Conservation (phyloP, 768 basidiomycete species). For the Tephrocybe rancida region DNA sequence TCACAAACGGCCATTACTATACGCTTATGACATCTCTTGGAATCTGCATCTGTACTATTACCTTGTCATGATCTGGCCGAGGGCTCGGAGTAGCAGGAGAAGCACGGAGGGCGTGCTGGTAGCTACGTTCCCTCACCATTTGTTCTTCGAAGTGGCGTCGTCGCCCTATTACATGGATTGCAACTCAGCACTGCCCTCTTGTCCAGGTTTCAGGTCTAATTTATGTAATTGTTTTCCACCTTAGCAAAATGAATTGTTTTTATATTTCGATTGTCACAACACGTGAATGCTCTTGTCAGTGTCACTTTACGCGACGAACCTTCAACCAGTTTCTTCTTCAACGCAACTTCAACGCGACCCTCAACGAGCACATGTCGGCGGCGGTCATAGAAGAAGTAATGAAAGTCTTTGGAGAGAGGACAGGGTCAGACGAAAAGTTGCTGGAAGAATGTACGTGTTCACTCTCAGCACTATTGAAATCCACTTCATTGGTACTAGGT, state of each 20-base stretch:
- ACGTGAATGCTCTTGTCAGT: conserved; percentile 4
- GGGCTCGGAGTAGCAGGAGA: conserved; percentile 19
- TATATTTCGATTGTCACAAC: not conserved
- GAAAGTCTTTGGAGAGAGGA: conserved; percentile 24
- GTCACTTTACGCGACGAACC: conserved; percentile 11
- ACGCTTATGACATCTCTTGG: conserved; percentile 37
- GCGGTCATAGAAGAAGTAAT: conserved; percentile 26
- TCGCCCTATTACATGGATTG: conserved; percentile 10
- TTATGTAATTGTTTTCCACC: conserved; percentile 1
- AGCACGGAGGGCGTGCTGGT: conserved; percentile 11
- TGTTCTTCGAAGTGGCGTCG: conserved; percentile 7
- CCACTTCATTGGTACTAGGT: conserved; percentile 41
- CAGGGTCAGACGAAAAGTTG: conserved; percentile 42
- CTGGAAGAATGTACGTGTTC: conserved; percentile 51
- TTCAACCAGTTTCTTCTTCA: not conserved
- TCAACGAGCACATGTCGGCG: conserved; percentile 18
- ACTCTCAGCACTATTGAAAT: not conserved
- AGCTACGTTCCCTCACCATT: conserved; percentile 15
- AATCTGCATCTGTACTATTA: conserved; percentile 39
- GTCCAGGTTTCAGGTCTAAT: conserved; percentile 19
- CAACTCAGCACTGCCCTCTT: not conserved
- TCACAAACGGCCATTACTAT: conserved; percentile 28
- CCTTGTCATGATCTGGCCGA: conserved; percentile 20
- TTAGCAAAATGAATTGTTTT: not conserved
- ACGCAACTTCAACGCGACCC: not conserved